Conservation (phyloP, 2,329 filamentous ascomycete species). For the Aotearoamyces nothofagi region DNA sequence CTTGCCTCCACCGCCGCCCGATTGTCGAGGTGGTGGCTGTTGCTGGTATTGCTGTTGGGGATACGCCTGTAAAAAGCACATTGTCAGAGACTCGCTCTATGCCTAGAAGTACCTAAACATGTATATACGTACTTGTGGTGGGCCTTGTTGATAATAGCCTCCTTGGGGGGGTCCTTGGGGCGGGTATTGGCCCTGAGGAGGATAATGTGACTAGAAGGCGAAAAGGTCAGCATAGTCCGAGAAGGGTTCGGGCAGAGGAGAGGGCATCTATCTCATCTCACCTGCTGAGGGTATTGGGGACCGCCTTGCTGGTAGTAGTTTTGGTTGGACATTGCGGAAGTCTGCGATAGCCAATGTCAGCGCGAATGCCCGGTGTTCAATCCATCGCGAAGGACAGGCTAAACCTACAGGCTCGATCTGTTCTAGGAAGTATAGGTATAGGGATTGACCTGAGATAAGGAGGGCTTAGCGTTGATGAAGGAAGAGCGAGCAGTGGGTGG, state of each 20-base stretch:
- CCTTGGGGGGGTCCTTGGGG: slow-evolving; percentile 5
- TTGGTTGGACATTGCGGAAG: slow-evolving; percentile 8
- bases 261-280: slow-evolving; percentile 16
- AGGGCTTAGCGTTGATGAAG: not conserved
- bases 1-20: slow-evolving; percentile 21
- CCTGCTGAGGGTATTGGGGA: slow-evolving; percentile 24
- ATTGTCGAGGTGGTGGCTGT: slow-evolving; percentile 22
- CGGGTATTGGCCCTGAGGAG: slow-evolving; percentile 5
- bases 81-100: too few species aligned
- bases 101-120: too few species aligned
- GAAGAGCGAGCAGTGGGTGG: too few species aligned
- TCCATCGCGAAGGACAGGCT: too few species aligned
- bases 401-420: too few species aligned
- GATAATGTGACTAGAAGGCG: slow-evolving; percentile 3
- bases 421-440: not conserved
- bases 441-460: not conserved
- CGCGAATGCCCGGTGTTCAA: too few species aligned
- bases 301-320: slow-evolving; percentile 22
- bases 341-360: too few species aligned
- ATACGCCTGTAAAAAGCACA: too few species aligned
- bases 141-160: slow-evolving; percentile 7
- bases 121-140: too few species aligned
- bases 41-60: slow-evolving; percentile 31
- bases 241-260: slow-evolving; percentile 4
- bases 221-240: slow-evolving; percentile 3